Base-by-base conservation (phyloP, 768 basidiomycete species). In the Psilocybe subaeruginosa region DNA sequence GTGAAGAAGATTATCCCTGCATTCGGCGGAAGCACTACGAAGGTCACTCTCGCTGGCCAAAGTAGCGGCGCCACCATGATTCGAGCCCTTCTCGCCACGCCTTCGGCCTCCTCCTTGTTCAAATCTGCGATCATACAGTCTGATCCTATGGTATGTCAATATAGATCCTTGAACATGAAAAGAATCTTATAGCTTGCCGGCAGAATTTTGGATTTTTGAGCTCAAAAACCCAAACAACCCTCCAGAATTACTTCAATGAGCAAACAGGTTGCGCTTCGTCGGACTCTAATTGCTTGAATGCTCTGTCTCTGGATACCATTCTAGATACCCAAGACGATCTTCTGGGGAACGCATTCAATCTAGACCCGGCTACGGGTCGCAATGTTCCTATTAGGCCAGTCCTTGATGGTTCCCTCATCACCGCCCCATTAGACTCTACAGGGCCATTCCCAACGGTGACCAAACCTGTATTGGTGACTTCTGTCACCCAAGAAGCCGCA, bases 21-120 rank as follows among this genome's bases (percentile, higher is more conserved):
- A 50, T 89, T 94, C 64, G 90, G 90, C 11, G 92, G 91, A n/a
- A 79, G 81, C 62, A 52, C 79, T 5, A 78, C 78, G 7, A 85
- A 86, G 69, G 83, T 95, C 64, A 92, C 90, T 0, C 59, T 95
- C 16, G 91, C 91, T 43, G 93, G 93, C 6, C 93, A 95, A 75
- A 92, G 91, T 72, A 84, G 86, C 52, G 93, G 93, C 50, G 93
- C 88, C 1, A 85, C 77, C 62, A 81, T 95, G 80, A 83, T 96
- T 69, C 81, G 93, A 59, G 86, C 91, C 0, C 77, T 96, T 51
- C 81, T 95, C 43, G 91, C 88, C 11, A 78, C 79, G 2, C 91
- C 93, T 2, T 85, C 87, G 2, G 93, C 88, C 0, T 80, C 84
- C 19, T 78, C 83, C 0, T 77, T 94, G 53, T 96, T 96, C 80